Evolutionary conservation across 306 rosid genomes (phyloP), one percentile per base, ranked within the genome.

Genomic region (Rosa chinensis): DNA sequence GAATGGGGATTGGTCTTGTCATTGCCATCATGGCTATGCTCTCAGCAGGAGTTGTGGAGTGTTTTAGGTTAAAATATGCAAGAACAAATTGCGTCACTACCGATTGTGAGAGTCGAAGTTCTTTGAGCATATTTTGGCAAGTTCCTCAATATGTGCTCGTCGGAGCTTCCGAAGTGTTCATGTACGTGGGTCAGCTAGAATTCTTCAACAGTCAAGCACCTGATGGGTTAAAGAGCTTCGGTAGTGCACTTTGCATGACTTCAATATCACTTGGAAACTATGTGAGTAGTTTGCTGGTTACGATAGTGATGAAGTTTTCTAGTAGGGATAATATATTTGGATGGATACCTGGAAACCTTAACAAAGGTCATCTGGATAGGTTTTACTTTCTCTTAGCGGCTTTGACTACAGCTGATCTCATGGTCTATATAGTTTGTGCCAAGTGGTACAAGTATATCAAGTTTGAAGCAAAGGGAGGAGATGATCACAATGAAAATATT

Each of bases 181-280:
- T 91, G 97, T 91, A 91, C 73, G 97, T 91, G 5, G 93, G 91
- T 10, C 97, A 91, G 53, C 70, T 92, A 11, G 95, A 92, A 77
- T 92, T 92, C 84, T 92, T 92, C 75, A 92, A 92, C 66, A 87
- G 82, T 2, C 97, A 92, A 42, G 81, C 97, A 40, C 95, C 97
- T 2, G 97, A 90, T 49, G 90, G 95, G 55, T 72, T 92, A 9
- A 92, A 92, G 78, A 92, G 93, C 84, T 92, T 92, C 78, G 95
- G 97, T 0, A 92, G 97, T 77, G 95, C 95, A 14, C 93, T 92
- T 49, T 90, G 90, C 43, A 92, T 89, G 93, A 89, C 92, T n/a
- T 92, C 97, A 73, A 92, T 92, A 3, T 92, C 97, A 37, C 70
- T 92, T 17, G 97, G 97, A 13, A 92, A 92, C 75, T 92, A 85